Evolutionary conservation across 257 asterid species (phyloP).

Genomic region (Striga asiatica): DNA sequence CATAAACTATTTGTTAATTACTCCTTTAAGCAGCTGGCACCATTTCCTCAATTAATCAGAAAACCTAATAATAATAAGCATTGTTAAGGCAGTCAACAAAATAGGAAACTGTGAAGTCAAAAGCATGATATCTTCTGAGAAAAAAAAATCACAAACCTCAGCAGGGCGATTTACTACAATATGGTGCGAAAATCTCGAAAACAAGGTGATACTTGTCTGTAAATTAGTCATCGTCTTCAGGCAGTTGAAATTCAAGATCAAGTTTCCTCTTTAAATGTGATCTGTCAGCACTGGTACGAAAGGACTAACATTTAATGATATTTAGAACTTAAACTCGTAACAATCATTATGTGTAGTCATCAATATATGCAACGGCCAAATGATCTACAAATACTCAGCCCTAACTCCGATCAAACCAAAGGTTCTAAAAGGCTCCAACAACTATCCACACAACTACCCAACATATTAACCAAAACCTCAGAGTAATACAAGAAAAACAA

Average conservation of each 20-base stretch:
- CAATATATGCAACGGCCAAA: not conserved
- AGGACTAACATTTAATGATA: not conserved
- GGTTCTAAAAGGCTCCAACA: not conserved
- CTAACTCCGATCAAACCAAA: not conserved
- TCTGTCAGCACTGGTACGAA: slow-evolving; percentile 75
- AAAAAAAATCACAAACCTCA: slow-evolving; percentile 20
- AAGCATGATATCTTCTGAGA: not conserved
- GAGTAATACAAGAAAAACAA: not conserved
- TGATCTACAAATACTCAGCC: not conserved
- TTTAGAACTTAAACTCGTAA: not conserved
- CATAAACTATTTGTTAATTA: slow-evolving; percentile 10
- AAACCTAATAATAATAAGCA: slow-evolving; percentile 7
- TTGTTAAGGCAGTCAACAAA: not conserved
- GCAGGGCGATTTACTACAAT: slow-evolving; percentile 15
- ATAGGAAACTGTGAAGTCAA: not conserved
- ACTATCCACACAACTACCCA: not conserved
- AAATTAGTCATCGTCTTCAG: slow-evolving; percentile 46
- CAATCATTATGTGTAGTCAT: not conserved
- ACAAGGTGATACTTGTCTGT: slow-evolving; percentile 6
- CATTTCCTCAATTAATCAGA: slow-evolving; percentile 11
- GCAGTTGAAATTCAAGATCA: slow-evolving; percentile 82
- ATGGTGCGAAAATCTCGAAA: slow-evolving; percentile 8
- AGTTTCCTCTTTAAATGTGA: slow-evolving; percentile 90
- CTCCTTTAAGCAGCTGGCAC: slow-evolving; percentile 11
- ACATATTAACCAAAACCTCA: not conserved